A percentile compares a stretch with the other conserved stretches of the same genome.
phyloP scores from a whole-genome alignment of 257 asterid genomes.

The Apocynum venetum region DNA sequence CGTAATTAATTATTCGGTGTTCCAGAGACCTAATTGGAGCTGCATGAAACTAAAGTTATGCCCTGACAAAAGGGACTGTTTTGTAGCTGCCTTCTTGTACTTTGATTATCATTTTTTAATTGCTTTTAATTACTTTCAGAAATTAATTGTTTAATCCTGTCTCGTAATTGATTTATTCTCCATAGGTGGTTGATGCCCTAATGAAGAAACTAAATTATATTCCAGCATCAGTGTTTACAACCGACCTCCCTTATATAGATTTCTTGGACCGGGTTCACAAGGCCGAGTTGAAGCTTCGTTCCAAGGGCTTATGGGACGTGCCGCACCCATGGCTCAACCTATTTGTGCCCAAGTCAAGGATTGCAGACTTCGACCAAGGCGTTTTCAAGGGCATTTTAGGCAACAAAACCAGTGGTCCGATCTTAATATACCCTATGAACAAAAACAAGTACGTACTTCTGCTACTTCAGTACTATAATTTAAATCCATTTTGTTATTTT shows the following conservation, averaged over 20 bases:
- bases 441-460: conserved; percentile 54
- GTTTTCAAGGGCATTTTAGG: conserved; percentile 78
- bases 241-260: conserved; percentile 65
- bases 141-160: not conserved
- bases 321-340: conserved; percentile 92
- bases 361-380: conserved; percentile 59
- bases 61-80: conserved; percentile 16
- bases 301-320: conserved; percentile 79
- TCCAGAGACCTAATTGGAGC: not conserved
- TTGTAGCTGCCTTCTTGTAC: conserved; percentile 4
- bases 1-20: conserved; percentile 5
- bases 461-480: too few species aligned
- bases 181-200: conserved; percentile 53
- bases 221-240: conserved; percentile 53
- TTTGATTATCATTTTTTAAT: conserved; percentile 12
- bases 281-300: conserved; percentile 65
- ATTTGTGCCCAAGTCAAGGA: conserved; percentile 70
- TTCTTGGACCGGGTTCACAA: conserved; percentile 87
- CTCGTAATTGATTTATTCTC: not conserved
- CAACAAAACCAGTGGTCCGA: conserved; percentile 68
- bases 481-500: too few species aligned
- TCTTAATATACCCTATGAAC: conserved; percentile 80
- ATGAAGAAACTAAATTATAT: conserved; percentile 48
- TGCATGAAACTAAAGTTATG: conserved; percentile 14
- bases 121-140: not conserved